Percentiles rank a stretch among this genome's conserved stretches.
Conservation (phyloP, 108 stramenopile genomes). For the Aureococcus anophagefferens region DNA sequence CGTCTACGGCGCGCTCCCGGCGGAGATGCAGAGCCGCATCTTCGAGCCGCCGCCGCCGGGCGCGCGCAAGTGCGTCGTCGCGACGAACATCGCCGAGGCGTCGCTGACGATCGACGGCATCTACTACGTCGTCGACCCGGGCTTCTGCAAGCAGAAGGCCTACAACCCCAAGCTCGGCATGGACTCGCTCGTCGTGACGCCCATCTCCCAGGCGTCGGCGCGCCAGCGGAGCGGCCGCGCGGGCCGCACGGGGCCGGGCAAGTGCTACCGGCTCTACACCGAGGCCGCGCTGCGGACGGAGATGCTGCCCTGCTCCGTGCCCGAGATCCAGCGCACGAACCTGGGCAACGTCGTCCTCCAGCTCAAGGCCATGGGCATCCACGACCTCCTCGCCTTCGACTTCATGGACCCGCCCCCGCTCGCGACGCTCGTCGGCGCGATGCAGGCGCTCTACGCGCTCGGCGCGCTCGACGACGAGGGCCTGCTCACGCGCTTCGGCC, state of each 20-base stretch:
- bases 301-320: constrained; percentile 82
- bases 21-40: constrained; percentile 97
- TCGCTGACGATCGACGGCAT: constrained; percentile 98
- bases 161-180: constrained; percentile 95
- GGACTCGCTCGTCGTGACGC: constrained; percentile 92
- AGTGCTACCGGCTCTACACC: constrained; percentile 95
- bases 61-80: constrained; percentile 85
- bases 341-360: constrained; percentile 89
- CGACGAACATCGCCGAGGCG: constrained; percentile 98
- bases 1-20: constrained; percentile 89
- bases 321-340: constrained; percentile 93
- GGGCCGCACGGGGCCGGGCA: constrained; percentile 93
- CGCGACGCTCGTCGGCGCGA: constrained; percentile 86
- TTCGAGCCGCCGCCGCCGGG: constrained; percentile 94
- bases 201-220: constrained; percentile 91
- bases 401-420: constrained; percentile 99
- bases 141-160: constrained; percentile 92
- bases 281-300: constrained; percentile 84
- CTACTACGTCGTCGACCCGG: constrained; percentile 98
- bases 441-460: constrained; percentile 83
- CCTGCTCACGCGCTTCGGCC: constrained; percentile 74
- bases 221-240: constrained; percentile 87
- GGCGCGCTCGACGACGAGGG: constrained; percentile 98
- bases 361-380: constrained; percentile 92
- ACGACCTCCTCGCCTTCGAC: constrained; percentile 92